Evolutionary conservation across 805 yeast genomes (phyloP).

Genomic region (Yarrowia sp.): DNA sequence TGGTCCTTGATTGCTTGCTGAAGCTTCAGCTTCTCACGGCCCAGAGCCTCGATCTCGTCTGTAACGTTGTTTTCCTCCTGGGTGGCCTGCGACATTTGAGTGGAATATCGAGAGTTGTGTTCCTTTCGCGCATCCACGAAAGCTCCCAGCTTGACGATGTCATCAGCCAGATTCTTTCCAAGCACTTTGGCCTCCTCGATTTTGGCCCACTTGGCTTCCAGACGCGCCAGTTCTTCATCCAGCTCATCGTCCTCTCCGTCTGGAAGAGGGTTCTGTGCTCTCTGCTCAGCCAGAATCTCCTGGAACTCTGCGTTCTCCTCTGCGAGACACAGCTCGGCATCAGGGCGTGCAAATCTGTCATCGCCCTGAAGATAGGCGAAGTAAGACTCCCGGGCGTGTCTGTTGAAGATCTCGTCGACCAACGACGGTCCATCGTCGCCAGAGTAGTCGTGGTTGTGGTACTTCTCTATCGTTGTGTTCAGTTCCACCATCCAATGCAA

Average conservation of each 20-base stretch:
- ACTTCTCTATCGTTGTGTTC: slow-evolving; percentile 46
- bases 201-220: slow-evolving; percentile 57
- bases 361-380: slow-evolving; percentile 12
- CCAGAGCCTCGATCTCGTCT: slow-evolving; percentile 44
- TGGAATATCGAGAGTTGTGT: slow-evolving; percentile 65
- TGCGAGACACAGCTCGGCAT: slow-evolving; percentile 17
- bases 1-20: slow-evolving; percentile 48
- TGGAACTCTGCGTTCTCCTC: slow-evolving; percentile 23
- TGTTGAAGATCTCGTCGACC: slow-evolving; percentile 31
- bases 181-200: slow-evolving; percentile 56
- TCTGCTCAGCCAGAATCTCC: slow-evolving; percentile 3
- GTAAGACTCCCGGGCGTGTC: slow-evolving; percentile 30
- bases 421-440: slow-evolving; percentile 29
- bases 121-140: slow-evolving; percentile 65
- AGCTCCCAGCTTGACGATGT: slow-evolving; percentile 65
- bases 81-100: slow-evolving; percentile 54
- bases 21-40: slow-evolving; percentile 43
- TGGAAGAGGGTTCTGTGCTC: slow-evolving; percentile 26
- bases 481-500: slow-evolving; percentile 75
- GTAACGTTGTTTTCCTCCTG: slow-evolving; percentile 43
- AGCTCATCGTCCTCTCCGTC: slow-evolving; percentile 46
- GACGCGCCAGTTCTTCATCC: slow-evolving; percentile 55
- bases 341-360: slow-evolving; percentile 23
- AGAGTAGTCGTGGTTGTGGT: slow-evolving; percentile 42
- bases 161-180: slow-evolving; percentile 63